Base-by-base conservation (phyloP, 208 protist genomes). In the Leishmania lainsoni region DNA sequence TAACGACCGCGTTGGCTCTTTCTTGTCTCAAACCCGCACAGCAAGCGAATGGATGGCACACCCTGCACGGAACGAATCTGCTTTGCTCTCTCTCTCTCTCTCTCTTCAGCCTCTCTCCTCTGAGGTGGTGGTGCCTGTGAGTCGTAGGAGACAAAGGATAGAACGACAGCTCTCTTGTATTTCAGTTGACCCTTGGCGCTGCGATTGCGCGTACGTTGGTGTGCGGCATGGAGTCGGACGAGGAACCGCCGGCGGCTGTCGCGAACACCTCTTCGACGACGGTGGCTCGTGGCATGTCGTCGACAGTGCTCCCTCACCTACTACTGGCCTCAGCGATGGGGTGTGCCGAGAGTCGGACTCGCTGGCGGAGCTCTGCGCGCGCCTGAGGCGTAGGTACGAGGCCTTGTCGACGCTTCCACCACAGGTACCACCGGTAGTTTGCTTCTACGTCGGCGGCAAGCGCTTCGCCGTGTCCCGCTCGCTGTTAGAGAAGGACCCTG, bases 401-500 rank as follows among this genome's bases (percentile, higher is more conserved):
- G 73, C 70, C 0, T 83, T 93, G 75, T 54, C 81, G 16, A 76
- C 78, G 10, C 83, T 94, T 75, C 73, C 86, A 35, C 58, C 70
- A 1, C 51, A 39, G 49, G 90, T 95, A 8, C 92, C 92, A 2
- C 63, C 75, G n/a, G 76, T 95, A 9, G 83, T 95, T 0, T 66
- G 52, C 26, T 92, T 95, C 71, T 68, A 80, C 48, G 89, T 95
- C 0, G 89, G 87, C 39, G 89, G 81, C 17, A 74, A 61, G 48
- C 16, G 20, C 22, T 95, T 95, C 63, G 81, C 87, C 5, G 85
- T 94, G 49, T 83, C 77, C 1, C 81, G 87, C 12, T 58, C 72
- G 0, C 29, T 89, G 4, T 54, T 95, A 3, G 83, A 86, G 70
- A 90, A 91, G 70, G 92, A 95, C 54, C 87, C 88, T 20, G 85